Evolutionary conservation across 1,284 basidiomycete species (phyloP).

Genomic region (Malassezia sympodialis): DNA sequence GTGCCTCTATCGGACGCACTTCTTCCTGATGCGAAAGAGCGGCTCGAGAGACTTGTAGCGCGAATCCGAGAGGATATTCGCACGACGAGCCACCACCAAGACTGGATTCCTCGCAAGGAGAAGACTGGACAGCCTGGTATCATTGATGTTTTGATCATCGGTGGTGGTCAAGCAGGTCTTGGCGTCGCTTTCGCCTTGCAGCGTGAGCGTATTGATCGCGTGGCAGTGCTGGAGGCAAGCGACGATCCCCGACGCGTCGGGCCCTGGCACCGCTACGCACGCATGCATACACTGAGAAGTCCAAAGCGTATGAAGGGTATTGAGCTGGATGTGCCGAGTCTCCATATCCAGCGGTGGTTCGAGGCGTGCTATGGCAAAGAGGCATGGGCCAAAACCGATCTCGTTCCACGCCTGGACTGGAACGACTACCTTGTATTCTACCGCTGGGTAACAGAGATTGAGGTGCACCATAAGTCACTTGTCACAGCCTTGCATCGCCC

Average conservation of each 20-base stretch:
- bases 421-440: slow-evolving; percentile 11
- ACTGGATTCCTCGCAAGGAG: slow-evolving; percentile 4
- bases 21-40: slow-evolving; percentile 2
- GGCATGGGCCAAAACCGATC: slow-evolving; percentile 9
- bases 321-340: slow-evolving; percentile 11
- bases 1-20: neutral
- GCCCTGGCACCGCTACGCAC: slow-evolving; percentile 8
- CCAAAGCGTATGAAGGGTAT: slow-evolving; percentile 13
- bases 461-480: neutral
- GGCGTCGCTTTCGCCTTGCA: slow-evolving; percentile 10
- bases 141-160: slow-evolving; percentile 6
- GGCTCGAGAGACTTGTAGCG: neutral
- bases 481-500: slow-evolving; percentile 6
- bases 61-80: slow-evolving; percentile 9
- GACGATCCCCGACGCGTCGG: slow-evolving; percentile 8
- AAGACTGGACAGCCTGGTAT: neutral
- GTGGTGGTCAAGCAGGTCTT: slow-evolving; percentile 6
- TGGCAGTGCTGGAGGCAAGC: slow-evolving; percentile 2
- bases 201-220: slow-evolving; percentile 10
- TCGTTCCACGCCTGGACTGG: slow-evolving; percentile 11
- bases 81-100: slow-evolving; percentile 5
- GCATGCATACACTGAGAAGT: slow-evolving; percentile 11
- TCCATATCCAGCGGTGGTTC: slow-evolving; percentile 12
- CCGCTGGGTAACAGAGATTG: slow-evolving; percentile 6
- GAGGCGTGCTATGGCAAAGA: slow-evolving; percentile 11